These are phyloP conservation scores for Exserohilum turcica DNA, from an alignment of 2,329 filamentous ascomycete species.

Conservation along the genomic window DNA sequence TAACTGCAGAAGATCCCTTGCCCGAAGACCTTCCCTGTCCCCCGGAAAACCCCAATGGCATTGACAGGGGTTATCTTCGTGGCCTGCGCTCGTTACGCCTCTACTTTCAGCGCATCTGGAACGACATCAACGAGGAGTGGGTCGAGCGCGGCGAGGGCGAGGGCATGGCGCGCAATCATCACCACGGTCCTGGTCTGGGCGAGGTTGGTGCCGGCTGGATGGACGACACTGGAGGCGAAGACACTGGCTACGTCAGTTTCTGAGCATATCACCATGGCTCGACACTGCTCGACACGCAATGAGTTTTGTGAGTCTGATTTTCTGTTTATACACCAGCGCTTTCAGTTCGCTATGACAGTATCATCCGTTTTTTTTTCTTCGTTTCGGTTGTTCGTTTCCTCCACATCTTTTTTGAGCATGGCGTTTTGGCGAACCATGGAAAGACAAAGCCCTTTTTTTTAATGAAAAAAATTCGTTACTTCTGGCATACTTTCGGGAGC, in stretches of 20 bases:
- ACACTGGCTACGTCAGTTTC: constrained; percentile 47
- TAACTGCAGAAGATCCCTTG: constrained; percentile 78
- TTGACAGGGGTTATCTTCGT: constrained; percentile 87
- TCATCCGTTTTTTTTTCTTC: too few relatives aligned
- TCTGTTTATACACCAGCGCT: background rate
- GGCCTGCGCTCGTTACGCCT: constrained; percentile 77
- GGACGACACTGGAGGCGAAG: constrained; percentile 41
- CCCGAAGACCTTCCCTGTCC: constrained; percentile 70
- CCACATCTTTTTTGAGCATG: constrained; percentile 11
- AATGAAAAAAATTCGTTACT: constrained; percentile 13
- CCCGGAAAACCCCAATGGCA: constrained; percentile 76
- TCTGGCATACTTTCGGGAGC: constrained; percentile 12
- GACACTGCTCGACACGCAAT: background rate
- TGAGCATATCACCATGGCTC: constrained; percentile 19
- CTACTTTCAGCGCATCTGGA: constrained; percentile 88
- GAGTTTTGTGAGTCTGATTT: background rate
- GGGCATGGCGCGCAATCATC: constrained; percentile 42
- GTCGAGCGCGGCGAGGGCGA: constrained; percentile 52
- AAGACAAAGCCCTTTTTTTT: constrained; percentile 19
- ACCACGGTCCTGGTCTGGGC: constrained; percentile 41
- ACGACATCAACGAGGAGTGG: constrained; percentile 66
- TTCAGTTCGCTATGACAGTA: background rate
- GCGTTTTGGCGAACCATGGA: constrained; percentile 9
- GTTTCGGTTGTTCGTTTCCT: too few relatives aligned
- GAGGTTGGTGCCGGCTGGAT: constrained; percentile 43